Evolutionary conservation across 140 eudicot genomes (phyloP).

Genomic region (Cichorium intybus): DNA sequence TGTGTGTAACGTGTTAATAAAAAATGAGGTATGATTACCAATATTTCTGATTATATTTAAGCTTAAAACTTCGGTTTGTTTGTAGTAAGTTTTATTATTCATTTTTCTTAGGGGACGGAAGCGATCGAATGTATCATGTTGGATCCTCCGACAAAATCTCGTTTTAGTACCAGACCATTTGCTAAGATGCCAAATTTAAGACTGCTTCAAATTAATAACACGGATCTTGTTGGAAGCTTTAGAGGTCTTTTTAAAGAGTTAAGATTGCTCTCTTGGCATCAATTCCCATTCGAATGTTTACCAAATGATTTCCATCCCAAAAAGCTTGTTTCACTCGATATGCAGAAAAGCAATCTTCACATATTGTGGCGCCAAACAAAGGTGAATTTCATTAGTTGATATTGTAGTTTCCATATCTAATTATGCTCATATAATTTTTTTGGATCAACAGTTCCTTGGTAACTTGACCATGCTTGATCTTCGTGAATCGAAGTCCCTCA

Average conservation of each 20-base stretch:
- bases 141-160: background rate
- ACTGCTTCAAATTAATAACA: slow-evolving; percentile 24
- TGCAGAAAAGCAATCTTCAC: slow-evolving; percentile 19
- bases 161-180: slow-evolving; percentile 8
- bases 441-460: background rate
- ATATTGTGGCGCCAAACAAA: slow-evolving; percentile 8
- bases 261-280: slow-evolving; percentile 36
- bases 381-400: too few species aligned
- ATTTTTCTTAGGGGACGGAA: slow-evolving; percentile 14
- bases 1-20: slow-evolving; percentile 8
- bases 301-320: slow-evolving; percentile 7
- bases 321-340: slow-evolving; percentile 14
- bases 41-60: background rate
- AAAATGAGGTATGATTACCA: slow-evolving; percentile 5
- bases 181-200: slow-evolving; percentile 29
- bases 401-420: too few species aligned
- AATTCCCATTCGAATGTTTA: slow-evolving; percentile 7
- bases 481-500: slow-evolving; percentile 24
- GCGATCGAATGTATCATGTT: slow-evolving; percentile 27
- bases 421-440: too few species aligned
- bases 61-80: background rate
- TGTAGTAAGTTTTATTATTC: background rate
- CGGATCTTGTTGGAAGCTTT: slow-evolving; percentile 34
- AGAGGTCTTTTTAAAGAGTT: slow-evolving; percentile 17
- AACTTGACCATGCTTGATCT: slow-evolving; percentile 17